Base-by-base conservation (phyloP, 345 rosid genomes). In the Rhodomyrtus tomentosa region DNA sequence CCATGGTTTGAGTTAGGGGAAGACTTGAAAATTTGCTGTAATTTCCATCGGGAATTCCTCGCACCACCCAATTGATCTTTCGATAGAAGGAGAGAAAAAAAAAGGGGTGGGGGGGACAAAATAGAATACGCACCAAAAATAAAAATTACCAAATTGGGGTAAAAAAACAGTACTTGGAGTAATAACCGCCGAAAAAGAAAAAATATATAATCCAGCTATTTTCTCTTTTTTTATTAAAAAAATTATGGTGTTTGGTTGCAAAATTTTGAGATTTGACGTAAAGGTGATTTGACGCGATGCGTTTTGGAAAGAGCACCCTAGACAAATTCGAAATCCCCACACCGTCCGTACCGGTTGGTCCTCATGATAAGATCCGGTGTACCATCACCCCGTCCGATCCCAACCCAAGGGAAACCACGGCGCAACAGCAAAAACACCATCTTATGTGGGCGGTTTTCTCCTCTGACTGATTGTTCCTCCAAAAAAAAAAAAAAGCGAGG, bases 381-480 rank as follows among this genome's bases (percentile, higher is more conserved):
- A 1, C 74, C 79, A 42, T 3, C 45, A 11, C 45, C 74, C 45
- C 76, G 45, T 38, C 76, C 76, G 25, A 6, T 4, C 10, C 21
- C 10, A 1, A 10, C n/a, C 58, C 3, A 10, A 0, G 40, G 40
- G 40, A 59, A 59, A 59, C 73, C 27, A 29, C 73, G 73, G 73
- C 73, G 73, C 73, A 32, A 32, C 73, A 29, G 73, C 5, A 15
- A 15, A 9, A 55, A 11, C 50, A 18, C 76, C 76, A 36, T 68
- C 20, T 20, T 14, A 32, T 18, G 4, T 18, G 36, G 42, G 76
- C 42, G 45, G 76, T 62, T 62, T 62, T 29, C 73, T 18, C 3
- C 21, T 5, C 5, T 1, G 10, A 0, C 5, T 1, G 10, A 0
- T 54, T 8, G 18, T 10, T 55, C 27, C 3, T 40, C 42, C 3